Conservation (phyloP, 176 grass and related monocot genomes). For the Aegilops longissima region DNA sequence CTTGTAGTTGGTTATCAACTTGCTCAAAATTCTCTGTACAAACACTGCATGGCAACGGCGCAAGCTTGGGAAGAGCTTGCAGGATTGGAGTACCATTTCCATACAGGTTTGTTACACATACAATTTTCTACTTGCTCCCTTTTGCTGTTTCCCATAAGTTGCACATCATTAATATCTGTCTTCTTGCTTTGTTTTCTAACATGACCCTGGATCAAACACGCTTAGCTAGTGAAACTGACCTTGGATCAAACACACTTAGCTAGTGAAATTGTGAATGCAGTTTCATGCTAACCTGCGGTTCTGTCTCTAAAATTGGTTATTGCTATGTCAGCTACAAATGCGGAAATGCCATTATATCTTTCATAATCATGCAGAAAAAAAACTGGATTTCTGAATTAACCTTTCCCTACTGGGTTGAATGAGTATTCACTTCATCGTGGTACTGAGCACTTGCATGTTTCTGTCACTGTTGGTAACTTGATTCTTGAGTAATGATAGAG, state of each 20-base stretch:
- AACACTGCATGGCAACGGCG: constrained; percentile 96
- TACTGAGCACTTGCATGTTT: neutral
- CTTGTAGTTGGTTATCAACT: constrained; percentile 73
- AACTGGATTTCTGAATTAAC: neutral
- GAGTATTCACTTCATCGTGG: neutral
- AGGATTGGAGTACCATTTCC: constrained; percentile 95
- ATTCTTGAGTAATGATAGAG: neutral
- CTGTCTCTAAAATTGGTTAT: neutral
- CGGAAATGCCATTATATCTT: neutral
- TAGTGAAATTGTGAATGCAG: neutral
- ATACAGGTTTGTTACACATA: constrained; percentile 70
- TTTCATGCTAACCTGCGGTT: neutral
- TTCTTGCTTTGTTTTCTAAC: neutral
- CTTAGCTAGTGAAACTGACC: neutral
- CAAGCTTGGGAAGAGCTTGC: constrained; percentile 96
- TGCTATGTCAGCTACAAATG: neutral
- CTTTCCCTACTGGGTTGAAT: neutral
- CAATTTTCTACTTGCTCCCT: constrained; percentile 16
- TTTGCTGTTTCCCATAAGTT: neutral
- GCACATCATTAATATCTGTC: neutral
- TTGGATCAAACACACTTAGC: constrained; percentile 1
- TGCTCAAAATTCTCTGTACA: constrained; percentile 95
- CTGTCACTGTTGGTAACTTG: neutral
- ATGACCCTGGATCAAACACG: neutral
- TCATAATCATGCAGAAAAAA: neutral